phyloP scores from a whole-genome alignment of 257 asterid genomes.

The Jacaranda copaia region DNA sequence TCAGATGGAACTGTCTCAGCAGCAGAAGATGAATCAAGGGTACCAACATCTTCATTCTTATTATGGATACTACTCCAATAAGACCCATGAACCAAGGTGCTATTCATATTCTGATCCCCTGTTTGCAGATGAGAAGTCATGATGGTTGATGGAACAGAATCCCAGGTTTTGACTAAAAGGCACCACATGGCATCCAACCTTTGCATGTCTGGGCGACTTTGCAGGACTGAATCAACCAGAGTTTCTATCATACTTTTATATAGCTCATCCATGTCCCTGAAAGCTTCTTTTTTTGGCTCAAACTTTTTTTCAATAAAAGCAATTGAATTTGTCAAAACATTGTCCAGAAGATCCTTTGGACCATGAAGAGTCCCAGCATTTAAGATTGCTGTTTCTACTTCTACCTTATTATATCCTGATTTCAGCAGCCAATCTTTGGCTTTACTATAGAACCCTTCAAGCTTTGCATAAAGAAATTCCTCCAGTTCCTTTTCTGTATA shows the following conservation, averaged over 20 bases:
- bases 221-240: conserved; percentile 15
- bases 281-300: conserved; percentile 12
- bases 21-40: conserved; percentile 16
- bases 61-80: not conserved
- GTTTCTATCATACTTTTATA: not conserved
- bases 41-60: conserved; percentile 17
- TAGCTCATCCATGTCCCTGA: conserved; percentile 25
- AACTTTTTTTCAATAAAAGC: conserved; percentile 20
- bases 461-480: conserved; percentile 24
- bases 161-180: conserved; percentile 31
- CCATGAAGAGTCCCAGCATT: conserved; percentile 27
- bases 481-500: conserved; percentile 25
- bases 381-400: conserved; percentile 29
- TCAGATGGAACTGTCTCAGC: not conserved
- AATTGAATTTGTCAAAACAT: conserved; percentile 23
- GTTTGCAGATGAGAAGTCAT: not conserved
- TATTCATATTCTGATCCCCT: conserved; percentile 6
- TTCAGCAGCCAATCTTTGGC: conserved; percentile 32
- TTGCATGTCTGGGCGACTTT: not conserved
- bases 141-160: conserved; percentile 17
- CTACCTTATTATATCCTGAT: conserved; percentile 26
- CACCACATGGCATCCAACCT: conserved; percentile 31
- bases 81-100: not conserved
- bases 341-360: conserved; percentile 3
- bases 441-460: conserved; percentile 17